Evolutionary conservation across 352 stramenopile species (phyloP), one percentile per base, ranked within the genome.

Genomic region (Pythium rishiriense): DNA sequence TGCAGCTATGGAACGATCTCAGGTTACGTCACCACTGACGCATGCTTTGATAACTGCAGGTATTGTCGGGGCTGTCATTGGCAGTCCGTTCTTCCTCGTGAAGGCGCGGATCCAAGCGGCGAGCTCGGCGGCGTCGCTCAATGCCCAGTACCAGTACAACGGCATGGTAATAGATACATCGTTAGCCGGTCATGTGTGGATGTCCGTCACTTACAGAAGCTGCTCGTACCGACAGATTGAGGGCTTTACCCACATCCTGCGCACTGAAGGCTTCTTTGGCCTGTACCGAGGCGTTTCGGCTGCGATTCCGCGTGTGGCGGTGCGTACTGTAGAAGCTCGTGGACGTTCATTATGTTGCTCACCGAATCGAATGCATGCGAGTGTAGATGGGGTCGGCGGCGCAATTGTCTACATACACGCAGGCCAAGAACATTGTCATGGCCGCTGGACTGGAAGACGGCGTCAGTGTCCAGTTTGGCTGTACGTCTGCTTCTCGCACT

Each of bases 31-130:
- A n/a, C n/a, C n/a, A n/a, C n/a, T n/a, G 22, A 45, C 7, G 43
- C n/a, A 4, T 29, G 7, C 19, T 19, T 10, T 37, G 24, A 64
- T 50, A n/a, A 67, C 15, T 43, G 19, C 35, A 82, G 84, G 84
- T 15, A 78, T 91, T 55, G 84, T 94, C 46, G 87, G 87, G 3
- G 87, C 85, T 17, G 79, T 80, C 47, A 74, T 92, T 57, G 87
- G 87, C 26, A 93, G 83, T 64, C 87, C 87, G 21, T 93, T 96
- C 69, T 94, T 90, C 68, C 75, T 96, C 25, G 78, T 96, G 8
- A 96, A 96, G 62, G 83, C 87, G 28, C 72, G 87, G 14, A 91
- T 96, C 58, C 87, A 96, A 63, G 87, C 87, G 0, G 83, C 85
- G 22, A 93, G 85, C 62, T 88, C 83, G 2, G 69, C 73, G 0